Base-by-base conservation (phyloP, 78 protist species). In the Dictyostelium purpureum region DNA sequence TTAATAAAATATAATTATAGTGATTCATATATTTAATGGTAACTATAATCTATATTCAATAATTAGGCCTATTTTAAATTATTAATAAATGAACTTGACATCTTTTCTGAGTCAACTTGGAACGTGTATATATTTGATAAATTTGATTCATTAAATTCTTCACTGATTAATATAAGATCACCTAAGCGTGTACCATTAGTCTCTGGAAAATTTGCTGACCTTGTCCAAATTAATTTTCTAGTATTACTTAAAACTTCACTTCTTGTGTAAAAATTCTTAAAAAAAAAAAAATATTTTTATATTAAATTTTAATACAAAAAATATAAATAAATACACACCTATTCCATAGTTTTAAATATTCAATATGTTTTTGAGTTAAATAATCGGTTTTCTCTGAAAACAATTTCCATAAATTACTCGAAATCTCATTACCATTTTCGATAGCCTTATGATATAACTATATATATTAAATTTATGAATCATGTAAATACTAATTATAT, bases 401-500 rank as follows among this genome's bases (percentile, higher is more conserved):
- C 4, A 79, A 37, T 19, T 79, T 61, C 42, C 51, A 37, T 61
- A 79, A 26, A 43, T 76, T 76, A 65, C 88, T 79, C 11, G 76
- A 31, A 5, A n/a, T 11, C 4, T 37, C 1, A 33, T n/a, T 63
- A 9, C 88, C 88, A 79, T 79, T 79, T 43, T 79, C 88, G 47
- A 79, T 63, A 28, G 88, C 74, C 12, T 63, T 59, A 49, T 79
- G 88, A 28, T 79, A 63, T n/a, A n/a, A n/a, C n/a, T n/a, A n/a
- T n/a, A n/a, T n/a, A n/a, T n/a, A n/a, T n/a, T n/a, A n/a, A n/a
- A n/a, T n/a, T n/a, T n/a, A n/a, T n/a, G n/a, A n/a, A n/a, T n/a
- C n/a, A n/a, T n/a, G n/a, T n/a, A n/a, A n/a, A n/a, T n/a, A n/a
- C n/a, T n/a, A n/a, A n/a, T n/a, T n/a, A n/a, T n/a, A n/a, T n/a